Evolutionary conservation across 2,329 filamentous ascomycete species (phyloP).

Genomic region (Sarocladiaceae sp.): DNA sequence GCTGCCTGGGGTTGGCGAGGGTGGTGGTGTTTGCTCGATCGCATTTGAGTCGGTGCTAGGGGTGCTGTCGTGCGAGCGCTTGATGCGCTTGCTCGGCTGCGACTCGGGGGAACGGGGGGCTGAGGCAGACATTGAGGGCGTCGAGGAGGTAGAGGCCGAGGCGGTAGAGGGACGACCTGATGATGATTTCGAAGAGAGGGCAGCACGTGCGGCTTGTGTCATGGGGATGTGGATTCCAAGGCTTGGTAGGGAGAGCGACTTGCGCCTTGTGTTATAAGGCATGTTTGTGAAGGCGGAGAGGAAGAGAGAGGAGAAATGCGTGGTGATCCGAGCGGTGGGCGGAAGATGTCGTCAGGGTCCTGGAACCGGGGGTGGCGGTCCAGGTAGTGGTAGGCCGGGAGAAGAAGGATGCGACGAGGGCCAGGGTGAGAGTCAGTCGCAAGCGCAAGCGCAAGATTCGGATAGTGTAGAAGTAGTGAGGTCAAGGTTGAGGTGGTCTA

Average conservation of each 20-base stretch:
- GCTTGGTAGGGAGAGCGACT: conserved; percentile 87
- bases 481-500: too few species aligned
- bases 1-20: conserved; percentile 27
- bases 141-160: conserved; percentile 22
- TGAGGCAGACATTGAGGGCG: conserved; percentile 24
- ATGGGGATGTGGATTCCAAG: conserved; percentile 85
- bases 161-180: conserved; percentile 23
- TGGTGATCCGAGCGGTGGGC: conserved; percentile 4
- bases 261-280: conserved; percentile 95
- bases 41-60: conserved; percentile 63
- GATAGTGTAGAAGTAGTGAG: too few species aligned
- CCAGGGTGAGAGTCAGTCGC: too few species aligned
- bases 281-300: conserved; percentile 39
- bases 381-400: background rate
- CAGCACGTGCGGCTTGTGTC: conserved; percentile 53
- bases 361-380: background rate
- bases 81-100: conserved; percentile 58
- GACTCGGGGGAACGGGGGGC: conserved; percentile 25
- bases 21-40: conserved; percentile 66
- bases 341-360: conserved; percentile 9
- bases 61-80: conserved; percentile 62
- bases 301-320: conserved; percentile 2
- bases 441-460: too few species aligned
- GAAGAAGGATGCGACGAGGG: conserved; percentile 1
- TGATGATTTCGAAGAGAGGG: conserved; percentile 40